These are phyloP conservation scores for Dactylonectria macrodidyma DNA, from an alignment of 2,329 filamentous ascomycete species.

Conservation along the genomic window DNA sequence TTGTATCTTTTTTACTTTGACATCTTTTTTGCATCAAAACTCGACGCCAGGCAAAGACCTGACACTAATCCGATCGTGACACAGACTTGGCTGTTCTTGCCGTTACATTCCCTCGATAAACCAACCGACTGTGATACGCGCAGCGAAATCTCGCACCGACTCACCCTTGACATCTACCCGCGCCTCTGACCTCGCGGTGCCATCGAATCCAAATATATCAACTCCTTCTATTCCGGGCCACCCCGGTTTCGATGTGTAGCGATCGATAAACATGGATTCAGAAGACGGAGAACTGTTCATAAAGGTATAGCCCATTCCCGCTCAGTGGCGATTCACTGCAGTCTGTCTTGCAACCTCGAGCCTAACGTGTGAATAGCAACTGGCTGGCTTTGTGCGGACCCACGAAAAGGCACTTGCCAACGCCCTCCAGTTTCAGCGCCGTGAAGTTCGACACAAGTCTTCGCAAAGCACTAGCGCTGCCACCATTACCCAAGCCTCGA, in stretches of 20 bases:
- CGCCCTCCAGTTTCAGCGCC: conserved; percentile 85
- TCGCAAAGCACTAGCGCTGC: conserved; percentile 76
- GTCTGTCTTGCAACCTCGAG: conserved; percentile 33
- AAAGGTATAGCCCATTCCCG: conserved; percentile 71
- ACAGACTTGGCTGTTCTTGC: conserved; percentile 33
- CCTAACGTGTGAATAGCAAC: conserved; percentile 74
- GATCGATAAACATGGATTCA: conserved; percentile 79
- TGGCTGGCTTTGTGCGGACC: conserved; percentile 95
- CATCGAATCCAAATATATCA: conserved; percentile 8
- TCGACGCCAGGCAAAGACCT: conserved; percentile 30
- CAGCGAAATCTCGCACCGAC: conserved; percentile 18
- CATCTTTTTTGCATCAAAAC: conserved; percentile 30
- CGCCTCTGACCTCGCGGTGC: conserved; percentile 11
- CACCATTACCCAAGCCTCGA: conserved; percentile 68
- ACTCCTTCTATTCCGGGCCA: conserved; percentile 10
- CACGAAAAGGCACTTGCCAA: conserved; percentile 98
- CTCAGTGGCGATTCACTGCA: not conserved
- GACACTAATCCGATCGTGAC: conserved; percentile 41
- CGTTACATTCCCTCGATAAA: conserved; percentile 32
- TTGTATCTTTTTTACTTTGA: conserved; percentile 23
- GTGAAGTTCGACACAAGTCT: conserved; percentile 79
- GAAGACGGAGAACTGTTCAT: conserved; percentile 93
- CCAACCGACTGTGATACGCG: conserved; percentile 36
- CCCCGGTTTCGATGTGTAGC: conserved; percentile 45
- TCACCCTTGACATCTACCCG: not conserved